Evolutionary conservation across 805 yeast genomes (phyloP).

Genomic region (Saccharomycopsis olivae): DNA sequence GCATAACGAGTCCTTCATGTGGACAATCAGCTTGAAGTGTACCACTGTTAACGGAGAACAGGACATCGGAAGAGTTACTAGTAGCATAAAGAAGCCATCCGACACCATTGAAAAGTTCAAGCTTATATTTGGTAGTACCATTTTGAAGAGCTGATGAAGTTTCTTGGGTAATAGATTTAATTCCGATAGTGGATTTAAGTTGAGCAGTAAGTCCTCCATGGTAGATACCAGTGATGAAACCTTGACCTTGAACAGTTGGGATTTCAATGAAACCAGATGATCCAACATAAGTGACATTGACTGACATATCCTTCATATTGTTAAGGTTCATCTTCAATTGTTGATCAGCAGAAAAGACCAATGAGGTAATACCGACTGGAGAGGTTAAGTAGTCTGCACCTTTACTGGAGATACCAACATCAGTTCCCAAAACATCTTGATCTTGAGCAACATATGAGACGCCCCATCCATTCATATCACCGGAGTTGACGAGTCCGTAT

Average conservation of each 20-base stretch:
- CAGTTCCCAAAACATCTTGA: constrained; percentile 65
- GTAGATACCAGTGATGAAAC: constrained; percentile 62
- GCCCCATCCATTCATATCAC: constrained; percentile 46
- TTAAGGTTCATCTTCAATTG: constrained; percentile 23
- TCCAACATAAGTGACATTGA: constrained; percentile 14
- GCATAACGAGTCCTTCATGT: constrained; percentile 43
- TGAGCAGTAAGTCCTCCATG: constrained; percentile 42
- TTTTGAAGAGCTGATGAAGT: constrained; percentile 27
- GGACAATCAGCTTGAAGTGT: constrained; percentile 34
- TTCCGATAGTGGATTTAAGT: constrained; percentile 55
- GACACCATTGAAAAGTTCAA: constrained; percentile 42
- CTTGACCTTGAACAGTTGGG: constrained; percentile 71
- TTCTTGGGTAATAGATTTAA: constrained; percentile 35
- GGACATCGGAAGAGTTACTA: constrained; percentile 20
- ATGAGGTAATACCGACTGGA: constrained; percentile 56
- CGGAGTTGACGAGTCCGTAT: constrained; percentile 54
- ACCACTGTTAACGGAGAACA: constrained; percentile 23
- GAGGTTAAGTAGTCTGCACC: constrained; percentile 41
- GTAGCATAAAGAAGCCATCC: constrained; percentile 62
- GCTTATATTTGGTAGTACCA: constrained; percentile 42
- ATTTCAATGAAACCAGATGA: constrained; percentile 33
- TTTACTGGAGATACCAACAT: constrained; percentile 42
- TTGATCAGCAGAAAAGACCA: constrained; percentile 35
- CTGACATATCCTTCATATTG: constrained; percentile 16
- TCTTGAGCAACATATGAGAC: constrained; percentile 48